Evolutionary conservation across 192 early-diverging fungal species (phyloP).

Genomic region (Coemansia brasiliensis): DNA sequence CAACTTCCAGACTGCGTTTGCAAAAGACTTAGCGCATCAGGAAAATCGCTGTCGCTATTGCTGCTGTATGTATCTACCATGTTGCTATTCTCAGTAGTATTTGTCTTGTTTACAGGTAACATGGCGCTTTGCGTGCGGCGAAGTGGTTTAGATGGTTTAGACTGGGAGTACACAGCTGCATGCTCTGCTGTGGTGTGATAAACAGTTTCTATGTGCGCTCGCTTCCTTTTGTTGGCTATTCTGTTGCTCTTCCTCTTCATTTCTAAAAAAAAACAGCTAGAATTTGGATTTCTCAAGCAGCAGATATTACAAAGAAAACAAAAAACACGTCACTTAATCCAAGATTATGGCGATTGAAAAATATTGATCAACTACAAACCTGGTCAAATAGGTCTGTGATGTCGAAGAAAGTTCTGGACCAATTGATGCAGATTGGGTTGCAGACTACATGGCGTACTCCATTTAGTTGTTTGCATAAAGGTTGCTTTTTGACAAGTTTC

Average conservation of each 20-base stretch:
- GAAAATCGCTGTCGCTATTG: constrained; percentile 48
- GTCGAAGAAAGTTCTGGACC: no score
- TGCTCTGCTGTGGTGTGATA: not conserved
- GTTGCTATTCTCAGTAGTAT: not conserved
- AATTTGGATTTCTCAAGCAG: not conserved
- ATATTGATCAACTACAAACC: no score
- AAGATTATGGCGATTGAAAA: no score
- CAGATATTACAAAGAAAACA: no score
- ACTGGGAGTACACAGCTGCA: not conserved
- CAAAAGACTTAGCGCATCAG: constrained; percentile 39
- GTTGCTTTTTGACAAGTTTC: no score
- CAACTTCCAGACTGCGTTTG: constrained; percentile 9
- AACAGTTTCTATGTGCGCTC: not conserved
- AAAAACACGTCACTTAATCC: no score
- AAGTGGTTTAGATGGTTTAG: constrained; percentile 2
- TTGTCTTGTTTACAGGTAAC: not conserved
- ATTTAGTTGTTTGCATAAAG: no score
- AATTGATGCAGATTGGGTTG: no score
- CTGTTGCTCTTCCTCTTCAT: not conserved
- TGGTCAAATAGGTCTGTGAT: no score
- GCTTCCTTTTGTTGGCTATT: not conserved
- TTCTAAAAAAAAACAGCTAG: not conserved
- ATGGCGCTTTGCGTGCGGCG: constrained; percentile 30
- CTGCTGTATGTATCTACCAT: not conserved
- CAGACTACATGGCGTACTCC: no score